Conservation (phyloP, 805 yeast species). For the Cyberlindnera meyerae region DNA sequence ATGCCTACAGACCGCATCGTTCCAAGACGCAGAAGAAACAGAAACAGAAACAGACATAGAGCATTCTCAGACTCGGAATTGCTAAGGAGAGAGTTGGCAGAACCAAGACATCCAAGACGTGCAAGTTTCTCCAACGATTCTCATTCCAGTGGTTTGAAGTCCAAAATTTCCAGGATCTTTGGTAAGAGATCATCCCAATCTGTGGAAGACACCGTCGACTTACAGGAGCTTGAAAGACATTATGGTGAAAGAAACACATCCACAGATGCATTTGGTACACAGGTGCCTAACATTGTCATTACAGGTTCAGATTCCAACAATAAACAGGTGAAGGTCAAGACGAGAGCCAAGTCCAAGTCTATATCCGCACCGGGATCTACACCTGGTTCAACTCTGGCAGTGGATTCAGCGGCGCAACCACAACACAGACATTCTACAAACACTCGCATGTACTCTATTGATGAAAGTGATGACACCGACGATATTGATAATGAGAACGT, state of each 20-base stretch:
- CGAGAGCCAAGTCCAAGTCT: too few species aligned
- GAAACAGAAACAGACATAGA: constrained; percentile 22
- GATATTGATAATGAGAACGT: constrained; percentile 16
- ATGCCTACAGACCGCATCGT: constrained; percentile 76
- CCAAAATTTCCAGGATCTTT: constrained; percentile 13
- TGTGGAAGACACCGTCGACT: constrained; percentile 1
- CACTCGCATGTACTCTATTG: neutral
- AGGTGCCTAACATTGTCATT: too few species aligned
- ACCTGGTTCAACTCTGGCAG: too few species aligned
- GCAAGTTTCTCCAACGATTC: constrained; percentile 17
- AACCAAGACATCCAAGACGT: constrained; percentile 19
- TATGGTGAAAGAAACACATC: constrained; percentile 1
- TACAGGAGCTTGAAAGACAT: constrained; percentile 8
- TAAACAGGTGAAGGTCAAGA: too few species aligned
- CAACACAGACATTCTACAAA: too few species aligned
- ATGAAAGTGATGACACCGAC: constrained; percentile 18
- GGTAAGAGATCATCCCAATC: constrained; percentile 8
- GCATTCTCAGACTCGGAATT: constrained; percentile 26
- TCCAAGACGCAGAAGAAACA: constrained; percentile 64
- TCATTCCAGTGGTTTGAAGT: constrained; percentile 3
- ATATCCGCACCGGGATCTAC: too few species aligned
- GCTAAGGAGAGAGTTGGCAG: constrained; percentile 23
- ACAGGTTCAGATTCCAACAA: too few species aligned
- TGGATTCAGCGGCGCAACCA: too few species aligned
- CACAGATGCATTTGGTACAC: neutral